Percentiles rank a stretch among this genome's conserved stretches.
phyloP scores from a whole-genome alignment of 1,139 yeast species.

The Pichia sp. region DNA sequence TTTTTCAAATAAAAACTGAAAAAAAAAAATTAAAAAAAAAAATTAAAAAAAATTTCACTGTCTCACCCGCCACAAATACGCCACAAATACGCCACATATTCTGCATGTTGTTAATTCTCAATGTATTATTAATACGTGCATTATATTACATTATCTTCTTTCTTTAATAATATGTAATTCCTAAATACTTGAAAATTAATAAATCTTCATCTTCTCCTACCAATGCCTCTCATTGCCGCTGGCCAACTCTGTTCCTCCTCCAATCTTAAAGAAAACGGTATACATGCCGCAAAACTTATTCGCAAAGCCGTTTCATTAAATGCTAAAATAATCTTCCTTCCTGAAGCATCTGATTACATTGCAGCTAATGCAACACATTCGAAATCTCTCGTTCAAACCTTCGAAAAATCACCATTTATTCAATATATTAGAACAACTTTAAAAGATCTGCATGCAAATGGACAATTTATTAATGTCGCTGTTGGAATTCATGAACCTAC shows the following conservation, averaged over 20 bases:
- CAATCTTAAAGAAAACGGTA: slow-evolving; percentile 52
- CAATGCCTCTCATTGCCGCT: slow-evolving; percentile 63
- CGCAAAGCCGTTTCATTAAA: slow-evolving; percentile 52
- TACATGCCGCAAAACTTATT: slow-evolving; percentile 51
- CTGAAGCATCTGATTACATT: slow-evolving; percentile 90
- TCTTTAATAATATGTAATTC: too few relatives aligned
- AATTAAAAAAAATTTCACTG: too few relatives aligned
- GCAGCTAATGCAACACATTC: slow-evolving; percentile 68
- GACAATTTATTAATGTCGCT: slow-evolving; percentile 39
- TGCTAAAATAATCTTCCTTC: slow-evolving; percentile 69
- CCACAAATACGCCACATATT: too few relatives aligned
- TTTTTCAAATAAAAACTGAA: too few relatives aligned
- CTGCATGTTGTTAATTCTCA: too few relatives aligned
- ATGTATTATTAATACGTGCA: too few relatives aligned
- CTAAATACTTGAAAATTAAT: too few relatives aligned
- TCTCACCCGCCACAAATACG: too few relatives aligned
- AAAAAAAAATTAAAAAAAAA: too few relatives aligned
- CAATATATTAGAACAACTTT: slow-evolving; percentile 45
- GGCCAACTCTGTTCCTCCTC: slow-evolving; percentile 83
- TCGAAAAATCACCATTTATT: slow-evolving; percentile 46
- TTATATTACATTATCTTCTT: background rate
- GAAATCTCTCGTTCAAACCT: slow-evolving; percentile 46
- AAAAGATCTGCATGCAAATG: slow-evolving; percentile 31
- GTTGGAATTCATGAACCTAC: slow-evolving; percentile 84
- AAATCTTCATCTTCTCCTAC: background rate